A percentile compares a stretch with the other conserved stretches of the same genome.
Evolutionary conservation across 805 yeast genomes (phyloP).

Genomic region (Pichia rugopelliculosa): DNA sequence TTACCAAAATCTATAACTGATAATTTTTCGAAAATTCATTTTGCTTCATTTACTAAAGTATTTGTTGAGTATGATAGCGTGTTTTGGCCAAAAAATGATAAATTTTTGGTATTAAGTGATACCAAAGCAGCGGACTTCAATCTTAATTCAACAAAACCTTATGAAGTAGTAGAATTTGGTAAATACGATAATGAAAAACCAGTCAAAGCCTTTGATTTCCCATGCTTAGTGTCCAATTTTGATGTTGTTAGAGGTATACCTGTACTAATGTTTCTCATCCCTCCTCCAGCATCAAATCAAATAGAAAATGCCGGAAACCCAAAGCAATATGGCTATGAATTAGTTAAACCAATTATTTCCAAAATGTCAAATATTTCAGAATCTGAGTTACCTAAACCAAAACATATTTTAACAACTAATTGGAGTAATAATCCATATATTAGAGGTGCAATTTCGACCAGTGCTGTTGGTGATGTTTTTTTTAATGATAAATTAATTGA

Average conservation of each 20-base stretch:
- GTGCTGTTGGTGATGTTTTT: constrained; percentile 35
- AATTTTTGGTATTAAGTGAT: constrained; percentile 23
- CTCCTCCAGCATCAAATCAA: constrained; percentile 41
- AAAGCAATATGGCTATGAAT: constrained; percentile 32
- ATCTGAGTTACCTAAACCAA: constrained; percentile 21
- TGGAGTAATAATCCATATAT: constrained; percentile 46
- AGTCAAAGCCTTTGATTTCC: constrained; percentile 24
- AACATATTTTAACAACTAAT: constrained; percentile 25
- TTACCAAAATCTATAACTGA: constrained; percentile 29
- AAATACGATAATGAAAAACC: neutral
- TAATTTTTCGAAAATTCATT: constrained; percentile 27
- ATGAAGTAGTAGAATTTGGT: neutral
- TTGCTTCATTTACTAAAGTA: constrained; percentile 38
- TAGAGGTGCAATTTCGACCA: constrained; percentile 42
- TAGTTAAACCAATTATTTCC: constrained; percentile 36
- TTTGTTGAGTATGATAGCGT: constrained; percentile 36
- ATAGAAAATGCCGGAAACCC: constrained; percentile 33
- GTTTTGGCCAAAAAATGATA: constrained; percentile 36
- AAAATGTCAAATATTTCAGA: constrained; percentile 19
- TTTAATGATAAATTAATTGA: constrained; percentile 25
- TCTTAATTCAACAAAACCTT: neutral
- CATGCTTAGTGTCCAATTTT: constrained; percentile 23
- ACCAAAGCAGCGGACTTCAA: constrained; percentile 17
- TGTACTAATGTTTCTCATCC: constrained; percentile 37
- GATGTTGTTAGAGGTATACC: constrained; percentile 25